Evolutionary conservation across 129 eudicot genomes (phyloP).

Genomic region (Smallanthus sonchifolius): DNA sequence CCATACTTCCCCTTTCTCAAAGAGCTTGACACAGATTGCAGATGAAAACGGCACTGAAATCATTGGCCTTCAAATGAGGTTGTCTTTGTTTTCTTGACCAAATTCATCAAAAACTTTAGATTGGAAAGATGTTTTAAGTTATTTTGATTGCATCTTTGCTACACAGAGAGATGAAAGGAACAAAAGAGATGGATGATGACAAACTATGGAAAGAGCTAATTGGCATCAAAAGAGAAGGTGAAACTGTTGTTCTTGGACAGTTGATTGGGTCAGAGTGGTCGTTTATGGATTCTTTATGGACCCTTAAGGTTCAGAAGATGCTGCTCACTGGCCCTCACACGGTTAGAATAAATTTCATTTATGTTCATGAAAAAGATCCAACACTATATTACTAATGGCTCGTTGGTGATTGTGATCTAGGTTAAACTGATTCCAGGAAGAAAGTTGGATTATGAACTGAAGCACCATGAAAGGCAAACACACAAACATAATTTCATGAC

Average conservation of each 20-base stretch:
- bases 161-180: constrained; percentile 8
- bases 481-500: constrained; percentile 30
- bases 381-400: neutral
- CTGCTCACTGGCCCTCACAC: constrained; percentile 32
- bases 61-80: constrained; percentile 35
- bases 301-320: constrained; percentile 25
- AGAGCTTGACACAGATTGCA: constrained; percentile 18
- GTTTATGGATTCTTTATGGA: constrained; percentile 32
- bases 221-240: constrained; percentile 28
- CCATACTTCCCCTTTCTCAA: constrained; percentile 7
- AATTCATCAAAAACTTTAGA: neutral
- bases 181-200: neutral
- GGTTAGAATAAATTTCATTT: constrained; percentile 12
- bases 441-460: constrained; percentile 36
- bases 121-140: neutral
- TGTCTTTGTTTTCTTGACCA: neutral
- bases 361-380: neutral
- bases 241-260: constrained; percentile 18
- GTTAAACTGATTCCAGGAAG: constrained; percentile 36
- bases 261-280: constrained; percentile 33
- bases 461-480: constrained; percentile 14
- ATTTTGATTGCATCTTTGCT: neutral
- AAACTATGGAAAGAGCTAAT: constrained; percentile 14
- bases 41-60: constrained; percentile 24
- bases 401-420: constrained; percentile 18